phyloP scores from a whole-genome alignment of 1,284 basidiomycete species.

The Pterulicium gracile region DNA sequence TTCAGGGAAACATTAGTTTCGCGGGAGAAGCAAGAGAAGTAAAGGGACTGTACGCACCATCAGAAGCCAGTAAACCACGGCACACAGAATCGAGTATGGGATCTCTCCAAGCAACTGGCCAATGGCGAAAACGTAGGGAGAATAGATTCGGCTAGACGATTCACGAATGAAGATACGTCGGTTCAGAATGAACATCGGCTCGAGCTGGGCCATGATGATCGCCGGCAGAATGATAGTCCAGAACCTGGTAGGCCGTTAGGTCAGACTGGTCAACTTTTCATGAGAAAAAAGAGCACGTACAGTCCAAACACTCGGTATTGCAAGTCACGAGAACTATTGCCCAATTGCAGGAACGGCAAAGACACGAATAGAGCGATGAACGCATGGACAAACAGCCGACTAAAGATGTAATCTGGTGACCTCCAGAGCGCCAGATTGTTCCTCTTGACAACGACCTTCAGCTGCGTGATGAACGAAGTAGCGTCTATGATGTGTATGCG shows the following conservation, averaged over 20 bases:
- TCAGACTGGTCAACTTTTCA: not conserved
- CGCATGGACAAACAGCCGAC: conserved; percentile 67
- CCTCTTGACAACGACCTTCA: conserved; percentile 62
- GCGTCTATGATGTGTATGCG: conserved; percentile 44
- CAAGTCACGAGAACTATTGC: conserved; percentile 50
- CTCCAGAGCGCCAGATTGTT: conserved; percentile 78
- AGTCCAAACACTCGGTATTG: conserved; percentile 81
- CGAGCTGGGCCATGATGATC: conserved; percentile 72
- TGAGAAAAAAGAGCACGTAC: conserved; percentile 24
- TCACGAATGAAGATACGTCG: conserved; percentile 68
- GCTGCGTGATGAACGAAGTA: conserved; percentile 71
- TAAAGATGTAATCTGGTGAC: conserved; percentile 76
- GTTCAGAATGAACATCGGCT: conserved; percentile 81
- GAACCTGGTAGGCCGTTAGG: conserved; percentile 32
- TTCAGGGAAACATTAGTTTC: not conserved
- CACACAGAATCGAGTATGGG: conserved; percentile 69
- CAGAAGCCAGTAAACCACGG: conserved; percentile 67
- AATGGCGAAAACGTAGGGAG: conserved; percentile 73
- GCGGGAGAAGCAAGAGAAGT: too few relatives aligned
- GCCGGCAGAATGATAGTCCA: conserved; percentile 65
- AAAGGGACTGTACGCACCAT: conserved; percentile 37
- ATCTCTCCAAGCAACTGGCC: conserved; percentile 77
- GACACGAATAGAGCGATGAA: conserved; percentile 76
- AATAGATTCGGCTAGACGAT: conserved; percentile 69
- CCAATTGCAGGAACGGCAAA: conserved; percentile 76